A percentile compares a stretch with the other conserved stretches of the same genome.
Evolutionary conservation across 805 yeast species (phyloP).

Genomic region (Hanseniaspora pseudoguilliermondii): DNA sequence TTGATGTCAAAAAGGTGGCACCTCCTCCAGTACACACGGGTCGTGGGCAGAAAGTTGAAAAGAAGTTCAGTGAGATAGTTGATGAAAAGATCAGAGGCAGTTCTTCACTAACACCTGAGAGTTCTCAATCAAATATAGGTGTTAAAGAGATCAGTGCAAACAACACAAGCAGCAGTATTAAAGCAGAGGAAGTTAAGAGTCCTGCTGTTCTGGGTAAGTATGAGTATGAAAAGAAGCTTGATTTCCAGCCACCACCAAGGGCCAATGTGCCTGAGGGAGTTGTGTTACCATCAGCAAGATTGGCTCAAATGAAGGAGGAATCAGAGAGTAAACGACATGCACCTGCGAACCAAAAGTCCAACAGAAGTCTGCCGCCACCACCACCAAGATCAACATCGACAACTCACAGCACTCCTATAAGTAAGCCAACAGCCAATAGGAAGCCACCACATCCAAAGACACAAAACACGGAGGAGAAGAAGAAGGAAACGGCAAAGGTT

Average conservation of each 20-base stretch:
- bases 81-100: conserved; percentile 6
- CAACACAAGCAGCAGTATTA: neutral
- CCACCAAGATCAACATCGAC: neutral
- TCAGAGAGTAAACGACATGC: conserved; percentile 1
- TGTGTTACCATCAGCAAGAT: conserved; percentile 1
- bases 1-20: conserved; percentile 1
- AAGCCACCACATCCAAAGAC: neutral
- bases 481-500: conserved; percentile 25
- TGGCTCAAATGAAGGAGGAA: neutral
- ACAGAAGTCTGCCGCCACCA: neutral
- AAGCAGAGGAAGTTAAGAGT: neutral
- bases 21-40: conserved; percentile 13
- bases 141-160: neutral
- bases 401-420: neutral
- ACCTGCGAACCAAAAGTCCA: neutral
- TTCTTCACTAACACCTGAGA: neutral
- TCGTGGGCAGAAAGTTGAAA: neutral
- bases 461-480: conserved; percentile 16
- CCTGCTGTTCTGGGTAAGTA: conserved; percentile 1
- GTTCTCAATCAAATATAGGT: neutral
- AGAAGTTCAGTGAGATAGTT: conserved; percentile 7
- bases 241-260: conserved; percentile 5
- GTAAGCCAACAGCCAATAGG: neutral
- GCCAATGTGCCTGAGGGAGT: conserved; percentile 8
- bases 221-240: conserved; percentile 2